Evolutionary conservation across 257 asterid genomes (phyloP), one percentile per base, ranked within the genome.

Genomic region (Linaria vulgaris): DNA sequence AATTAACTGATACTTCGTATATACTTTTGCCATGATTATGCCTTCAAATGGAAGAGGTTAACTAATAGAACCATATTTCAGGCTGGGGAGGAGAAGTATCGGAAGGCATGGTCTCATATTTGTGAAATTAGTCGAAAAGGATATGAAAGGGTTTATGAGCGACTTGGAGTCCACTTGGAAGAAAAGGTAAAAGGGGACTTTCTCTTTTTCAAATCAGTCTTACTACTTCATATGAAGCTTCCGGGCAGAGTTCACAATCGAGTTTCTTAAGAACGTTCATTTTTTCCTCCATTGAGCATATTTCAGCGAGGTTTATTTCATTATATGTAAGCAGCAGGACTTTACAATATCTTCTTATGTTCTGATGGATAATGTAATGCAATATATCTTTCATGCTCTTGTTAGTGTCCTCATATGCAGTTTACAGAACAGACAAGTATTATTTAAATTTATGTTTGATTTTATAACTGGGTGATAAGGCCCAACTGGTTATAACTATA

Each of bases 41-140:
- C 39, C 57, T 51, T 19, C 23, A 59, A 53, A 56, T 43, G 25
- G n/a, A n/a, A n/a, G n/a, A n/a, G n/a, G n/a, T n/a, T n/a, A n/a
- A n/a, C n/a, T n/a, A n/a, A n/a, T n/a, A n/a, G n/a, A n/a, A n/a
- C n/a, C 34, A 22, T 59, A 22, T 59, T 68, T 34, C 78, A 92
- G 98, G 86, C 91, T 54, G 99, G 99, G 56, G 94, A 64, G 46
- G 87, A 85, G 72, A 85, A 69, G 71, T 92, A 89, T 65, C 67
- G 95, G 49, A 76, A 74, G 63, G 99, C 96, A 16, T 92, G 99
- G 97, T 56, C 84, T 41, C 79, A 78, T 43, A 92, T 92, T 49
- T 92, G 99, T 83, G 91, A 87, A 72, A 82, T 87, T 61, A 92
- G 99, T 74, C 82, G 96, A 63, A 76, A 49, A 48, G 96, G 86